phyloP scores from a whole-genome alignment of 768 basidiomycete genomes.

The Pholiota molesta region DNA sequence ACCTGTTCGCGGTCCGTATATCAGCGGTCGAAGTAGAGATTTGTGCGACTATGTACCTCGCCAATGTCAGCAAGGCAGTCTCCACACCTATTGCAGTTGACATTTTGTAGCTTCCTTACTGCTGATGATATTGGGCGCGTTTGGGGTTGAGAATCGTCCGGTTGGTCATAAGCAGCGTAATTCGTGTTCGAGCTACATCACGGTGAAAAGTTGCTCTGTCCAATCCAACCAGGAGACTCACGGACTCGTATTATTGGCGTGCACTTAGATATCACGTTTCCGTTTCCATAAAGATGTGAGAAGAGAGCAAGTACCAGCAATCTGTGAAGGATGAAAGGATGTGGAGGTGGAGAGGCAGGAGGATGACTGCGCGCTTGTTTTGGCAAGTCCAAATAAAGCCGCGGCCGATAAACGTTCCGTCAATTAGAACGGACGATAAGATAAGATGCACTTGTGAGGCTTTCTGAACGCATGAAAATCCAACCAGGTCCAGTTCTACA shows the following conservation, averaged over 20 bases:
- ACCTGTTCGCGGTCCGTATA: conserved; percentile 31
- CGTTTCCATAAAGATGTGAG: neutral
- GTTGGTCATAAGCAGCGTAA: neutral
- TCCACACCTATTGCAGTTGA: conserved; percentile 20
- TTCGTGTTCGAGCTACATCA: neutral
- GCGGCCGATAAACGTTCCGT: neutral
- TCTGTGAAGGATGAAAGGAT: neutral
- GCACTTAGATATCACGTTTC: neutral
- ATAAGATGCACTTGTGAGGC: neutral
- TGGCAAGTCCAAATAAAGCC: neutral
- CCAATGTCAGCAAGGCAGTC: conserved; percentile 22
- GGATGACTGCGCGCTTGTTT: neutral
- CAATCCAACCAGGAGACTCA: neutral
- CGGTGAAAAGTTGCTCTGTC: neutral
- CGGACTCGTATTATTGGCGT: neutral
- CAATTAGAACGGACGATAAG: neutral
- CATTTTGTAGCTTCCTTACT: conserved; percentile 1
- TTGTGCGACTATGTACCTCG: conserved; percentile 18
- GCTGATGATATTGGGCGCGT: neutral
- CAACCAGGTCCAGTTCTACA: neutral
- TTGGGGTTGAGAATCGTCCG: neutral
- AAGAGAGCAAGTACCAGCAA: neutral
- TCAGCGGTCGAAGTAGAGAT: neutral
- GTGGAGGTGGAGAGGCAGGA: neutral
- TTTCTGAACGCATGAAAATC: neutral